Base-by-base conservation (phyloP, 257 asterid species). In the Solanum sejunctum region DNA sequence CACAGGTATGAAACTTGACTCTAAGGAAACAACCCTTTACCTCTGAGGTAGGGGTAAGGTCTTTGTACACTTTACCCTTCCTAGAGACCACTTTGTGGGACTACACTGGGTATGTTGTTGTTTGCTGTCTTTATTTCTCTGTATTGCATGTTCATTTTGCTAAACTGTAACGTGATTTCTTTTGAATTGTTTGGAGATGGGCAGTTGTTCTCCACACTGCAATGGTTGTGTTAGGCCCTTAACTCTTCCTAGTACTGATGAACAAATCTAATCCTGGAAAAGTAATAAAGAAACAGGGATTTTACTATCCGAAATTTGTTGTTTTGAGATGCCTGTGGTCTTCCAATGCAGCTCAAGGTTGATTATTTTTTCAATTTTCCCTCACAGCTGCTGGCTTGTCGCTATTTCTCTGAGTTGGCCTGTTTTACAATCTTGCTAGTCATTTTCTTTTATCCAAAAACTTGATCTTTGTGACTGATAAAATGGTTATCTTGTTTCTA, bases 401-500 rank as follows among this genome's bases (percentile, higher is more conserved):
- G 23, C 63, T 51, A 77, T 77, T 77, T 77, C 47, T 77, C 82
- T 9, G 63, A 77, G 82, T 51, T 47, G 5, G 58, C 58, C 81
- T 47, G 60, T 75, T 75, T 47, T 73, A 47, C 81, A 75, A 49
- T 75, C 60, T 75, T 75, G 51, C 41, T 49, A 75, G 81, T 75
- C 81, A 16, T 75, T 10, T 43, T 60, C 61, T 75, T 75, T 49
- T 49, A 75, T 21, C 81, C 81, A 75, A 75, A 49, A 18, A 21
- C 15, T 75, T 77, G 47, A 77, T 28, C 82, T 52, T 64, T 67
- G 32, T 82, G 63, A 63, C 26, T 80, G 69, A 72, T 75, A 51
- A 78, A 51, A 52, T 78, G 64, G n/a, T 51, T 52, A 9, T 78
- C 47, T 52, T 83, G 36, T 86, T 89, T 56, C 85, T 88, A 10